phyloP scores from a whole-genome alignment of 805 yeast species.

The Cyberlindnera japonica region DNA sequence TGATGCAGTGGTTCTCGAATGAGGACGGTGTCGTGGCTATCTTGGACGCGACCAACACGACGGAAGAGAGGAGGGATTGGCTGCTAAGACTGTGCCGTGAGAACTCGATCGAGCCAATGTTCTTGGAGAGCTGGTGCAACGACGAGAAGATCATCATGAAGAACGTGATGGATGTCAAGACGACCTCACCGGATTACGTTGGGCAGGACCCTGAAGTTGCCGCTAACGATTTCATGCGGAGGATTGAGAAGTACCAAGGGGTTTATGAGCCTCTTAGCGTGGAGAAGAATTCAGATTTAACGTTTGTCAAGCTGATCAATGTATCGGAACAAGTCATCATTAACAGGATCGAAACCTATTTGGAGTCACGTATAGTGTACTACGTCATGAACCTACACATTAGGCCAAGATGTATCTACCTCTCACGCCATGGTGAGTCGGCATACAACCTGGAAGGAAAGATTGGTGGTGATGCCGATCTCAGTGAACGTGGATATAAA shows the following conservation, averaged over 20 bases:
- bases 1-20: constrained; percentile 81
- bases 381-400: constrained; percentile 94
- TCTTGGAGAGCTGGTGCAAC: constrained; percentile 88
- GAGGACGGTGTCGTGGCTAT: constrained; percentile 88
- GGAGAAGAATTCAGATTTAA: constrained; percentile 54
- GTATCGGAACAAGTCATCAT: constrained; percentile 85
- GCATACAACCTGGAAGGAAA: constrained; percentile 89
- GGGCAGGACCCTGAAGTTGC: constrained; percentile 65
- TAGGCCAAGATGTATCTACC: constrained; percentile 88
- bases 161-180: constrained; percentile 82
- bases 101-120: constrained; percentile 80
- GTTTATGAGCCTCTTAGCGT: constrained; percentile 74
- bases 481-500: constrained; percentile 78
- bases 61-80: constrained; percentile 63
- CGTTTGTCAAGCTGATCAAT: constrained; percentile 85
- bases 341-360: constrained; percentile 80
- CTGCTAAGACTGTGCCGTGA: constrained; percentile 59
- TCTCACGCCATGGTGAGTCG: constrained; percentile 95
- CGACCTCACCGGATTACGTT: constrained; percentile 41
- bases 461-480: constrained; percentile 91
- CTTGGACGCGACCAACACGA: constrained; percentile 89
- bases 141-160: constrained; percentile 73
- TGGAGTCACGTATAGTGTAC: constrained; percentile 90
- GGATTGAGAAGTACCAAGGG: constrained; percentile 71
- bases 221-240: constrained; percentile 61